Evolutionary conservation across 768 basidiomycete species (phyloP), one percentile per base, ranked within the genome.

Genomic region (Tricholoma furcatifolium): DNA sequence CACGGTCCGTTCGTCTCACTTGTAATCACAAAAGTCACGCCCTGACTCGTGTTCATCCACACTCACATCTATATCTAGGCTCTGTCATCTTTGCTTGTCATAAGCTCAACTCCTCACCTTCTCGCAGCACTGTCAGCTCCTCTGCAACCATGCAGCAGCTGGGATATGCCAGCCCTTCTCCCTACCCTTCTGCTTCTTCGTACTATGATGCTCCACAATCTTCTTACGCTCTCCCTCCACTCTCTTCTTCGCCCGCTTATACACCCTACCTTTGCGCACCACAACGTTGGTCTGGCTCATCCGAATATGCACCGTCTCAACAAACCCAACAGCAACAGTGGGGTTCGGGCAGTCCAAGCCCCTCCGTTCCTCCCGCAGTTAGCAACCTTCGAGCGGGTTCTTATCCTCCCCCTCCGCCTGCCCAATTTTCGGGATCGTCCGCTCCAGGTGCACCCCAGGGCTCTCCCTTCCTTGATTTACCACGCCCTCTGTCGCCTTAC

Each of bases 11-110:
- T 56, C 60, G 51, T 58, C 56, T 40, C 59, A 66, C 62, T 63
- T 60, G 42, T 30, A 54, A 50, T 53, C 50, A 46, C 48, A 47
- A 27, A 43, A 35, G 46, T 47, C 46, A 47, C 46, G 4, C n/a
- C 12, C 50, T 59, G 50, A 59, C 50, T 54, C 51, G 51, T 52
- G 8, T 36, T 15, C 15, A 23, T 17, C n/a, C 17, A 21, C 18
- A 6, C 15, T 50, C 35, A 35, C 36, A 42, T 43, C 51, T 49
- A 44, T 54, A 47, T 59, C 46, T 67, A 86, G 84, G 84, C 55
- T 76, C 77, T 62, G 79, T 88, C 60, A 86, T 87, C 62, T 86
- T 88, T 67, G 84, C 85, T 43, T 87, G 84, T 74, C 85, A 87
- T 73, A 83, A 84, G 70, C 75, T 84, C 60, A 75, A 73, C 67